A percentile compares a stretch with the other conserved stretches of the same genome.
Evolutionary conservation across 768 basidiomycete genomes (phyloP).

Genomic region (Leccinum sublutescens): DNA sequence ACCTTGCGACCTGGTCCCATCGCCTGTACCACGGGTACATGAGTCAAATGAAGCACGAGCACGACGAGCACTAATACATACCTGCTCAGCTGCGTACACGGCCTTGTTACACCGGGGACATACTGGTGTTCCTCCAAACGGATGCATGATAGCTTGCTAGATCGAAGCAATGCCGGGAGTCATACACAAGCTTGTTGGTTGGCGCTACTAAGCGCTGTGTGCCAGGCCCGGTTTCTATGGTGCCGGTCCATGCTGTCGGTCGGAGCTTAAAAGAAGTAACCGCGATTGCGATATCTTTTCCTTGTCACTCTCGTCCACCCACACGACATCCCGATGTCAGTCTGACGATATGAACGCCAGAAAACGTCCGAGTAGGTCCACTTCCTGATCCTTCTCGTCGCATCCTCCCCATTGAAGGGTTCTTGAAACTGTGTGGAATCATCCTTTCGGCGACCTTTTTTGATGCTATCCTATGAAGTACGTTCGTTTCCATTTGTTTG

Average conservation of each 20-base stretch:
- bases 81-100: constrained; percentile 91
- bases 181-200: background rate
- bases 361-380: background rate
- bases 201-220: constrained; percentile 6
- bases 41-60: background rate
- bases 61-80: constrained; percentile 27
- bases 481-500: constrained; percentile 21
- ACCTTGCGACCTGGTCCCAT: constrained; percentile 91
- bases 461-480: constrained; percentile 1
- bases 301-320: too few species aligned
- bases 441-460: background rate
- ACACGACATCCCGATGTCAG: too few species aligned
- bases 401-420: constrained; percentile 37
- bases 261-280: constrained; percentile 42
- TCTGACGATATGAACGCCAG: constrained; percentile 20
- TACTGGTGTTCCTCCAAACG: constrained; percentile 66
- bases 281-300: constrained; percentile 28
- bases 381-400: background rate
- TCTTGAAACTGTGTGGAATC: constrained; percentile 18
- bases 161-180: background rate
- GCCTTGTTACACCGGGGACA: constrained; percentile 74
- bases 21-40: constrained; percentile 42
- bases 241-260: background rate
- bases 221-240: too few species aligned
- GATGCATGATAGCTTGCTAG: constrained; percentile 50